Evolutionary conservation across 345 rosid genomes (phyloP).

Genomic region (Eucalyptus curtisii): DNA sequence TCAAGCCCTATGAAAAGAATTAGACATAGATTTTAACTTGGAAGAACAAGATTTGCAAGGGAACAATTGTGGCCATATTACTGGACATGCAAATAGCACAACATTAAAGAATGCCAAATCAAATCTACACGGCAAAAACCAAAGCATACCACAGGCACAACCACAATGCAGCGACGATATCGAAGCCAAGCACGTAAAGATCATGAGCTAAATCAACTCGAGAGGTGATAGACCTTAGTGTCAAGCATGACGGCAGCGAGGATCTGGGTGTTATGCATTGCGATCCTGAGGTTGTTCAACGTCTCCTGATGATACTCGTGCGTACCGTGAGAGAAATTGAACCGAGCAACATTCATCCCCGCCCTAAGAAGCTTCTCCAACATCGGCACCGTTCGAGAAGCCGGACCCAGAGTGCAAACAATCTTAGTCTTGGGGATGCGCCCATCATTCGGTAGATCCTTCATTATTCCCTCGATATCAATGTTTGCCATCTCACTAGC

Average conservation of each 20-base stretch:
- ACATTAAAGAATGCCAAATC: background rate
- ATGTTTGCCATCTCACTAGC: slow-evolving; percentile 57
- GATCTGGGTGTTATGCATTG: slow-evolving; percentile 60
- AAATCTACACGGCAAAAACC: background rate
- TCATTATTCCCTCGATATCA: slow-evolving; percentile 70
- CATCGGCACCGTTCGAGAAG: slow-evolving; percentile 80
- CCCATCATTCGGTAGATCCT: slow-evolving; percentile 43
- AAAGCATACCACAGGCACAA: background rate
- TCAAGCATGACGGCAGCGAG: slow-evolving; percentile 77
- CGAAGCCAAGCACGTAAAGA: background rate
- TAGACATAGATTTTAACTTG: background rate
- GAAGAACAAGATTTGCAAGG: background rate
- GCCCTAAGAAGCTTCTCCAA: slow-evolving; percentile 81
- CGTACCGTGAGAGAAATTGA: slow-evolving; percentile 98
- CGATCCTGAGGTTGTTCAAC: slow-evolving; percentile 57
- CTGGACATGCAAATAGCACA: background rate
- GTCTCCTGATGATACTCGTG: slow-evolving; percentile 90
- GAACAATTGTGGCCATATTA: background rate
- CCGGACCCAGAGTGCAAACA: slow-evolving; percentile 91
- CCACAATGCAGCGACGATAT: background rate
- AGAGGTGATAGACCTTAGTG: slow-evolving; percentile 33
- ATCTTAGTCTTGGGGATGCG: slow-evolving; percentile 81
- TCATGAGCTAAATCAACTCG: background rate
- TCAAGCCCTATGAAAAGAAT: background rate
- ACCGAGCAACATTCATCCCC: slow-evolving; percentile 96